Conservation (phyloP, 257 asterid genomes). For the Pogostemon cablin region DNA sequence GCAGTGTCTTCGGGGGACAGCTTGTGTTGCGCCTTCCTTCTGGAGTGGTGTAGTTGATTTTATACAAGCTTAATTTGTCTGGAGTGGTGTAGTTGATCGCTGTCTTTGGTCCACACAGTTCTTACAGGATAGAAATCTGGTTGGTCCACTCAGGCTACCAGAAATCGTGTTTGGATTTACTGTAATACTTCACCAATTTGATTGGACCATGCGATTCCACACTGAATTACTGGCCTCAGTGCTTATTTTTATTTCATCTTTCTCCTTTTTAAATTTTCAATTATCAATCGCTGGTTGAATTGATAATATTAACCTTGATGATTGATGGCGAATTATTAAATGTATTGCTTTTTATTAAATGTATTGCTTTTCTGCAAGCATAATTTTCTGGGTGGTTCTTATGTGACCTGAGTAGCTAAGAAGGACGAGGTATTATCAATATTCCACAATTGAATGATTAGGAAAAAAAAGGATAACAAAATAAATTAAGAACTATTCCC, state of each 20-base stretch:
- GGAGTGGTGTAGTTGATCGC: too few relatives aligned
- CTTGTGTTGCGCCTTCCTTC: constrained; percentile 77
- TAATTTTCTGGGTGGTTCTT: too few relatives aligned
- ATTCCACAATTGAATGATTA: too few relatives aligned
- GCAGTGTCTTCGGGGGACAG: constrained; percentile 80
- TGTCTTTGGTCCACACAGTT: background rate
- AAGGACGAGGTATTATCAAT: too few relatives aligned
- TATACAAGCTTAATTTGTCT: constrained; percentile 23
- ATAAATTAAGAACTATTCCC: too few relatives aligned
- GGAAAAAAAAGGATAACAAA: too few relatives aligned
- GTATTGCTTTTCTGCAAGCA: too few relatives aligned
- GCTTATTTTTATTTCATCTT: background rate
- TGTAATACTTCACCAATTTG: constrained; percentile 33
- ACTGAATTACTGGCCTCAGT: constrained; percentile 23
- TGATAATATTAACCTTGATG: too few relatives aligned
- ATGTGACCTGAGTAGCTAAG: too few relatives aligned
- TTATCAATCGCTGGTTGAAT: background rate
- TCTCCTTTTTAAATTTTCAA: background rate
- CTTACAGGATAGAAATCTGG: constrained; percentile 27
- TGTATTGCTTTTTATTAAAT: background rate
- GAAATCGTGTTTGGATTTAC: constrained; percentile 17
- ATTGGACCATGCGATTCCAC: constrained; percentile 25
- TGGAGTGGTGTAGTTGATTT: constrained; percentile 49
- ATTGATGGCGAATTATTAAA: background rate
- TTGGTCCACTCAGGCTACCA: constrained; percentile 25